These are phyloP conservation scores for Forsythia suspensa DNA, from an alignment of 257 asterid genomes.

Conservation along the genomic window DNA sequence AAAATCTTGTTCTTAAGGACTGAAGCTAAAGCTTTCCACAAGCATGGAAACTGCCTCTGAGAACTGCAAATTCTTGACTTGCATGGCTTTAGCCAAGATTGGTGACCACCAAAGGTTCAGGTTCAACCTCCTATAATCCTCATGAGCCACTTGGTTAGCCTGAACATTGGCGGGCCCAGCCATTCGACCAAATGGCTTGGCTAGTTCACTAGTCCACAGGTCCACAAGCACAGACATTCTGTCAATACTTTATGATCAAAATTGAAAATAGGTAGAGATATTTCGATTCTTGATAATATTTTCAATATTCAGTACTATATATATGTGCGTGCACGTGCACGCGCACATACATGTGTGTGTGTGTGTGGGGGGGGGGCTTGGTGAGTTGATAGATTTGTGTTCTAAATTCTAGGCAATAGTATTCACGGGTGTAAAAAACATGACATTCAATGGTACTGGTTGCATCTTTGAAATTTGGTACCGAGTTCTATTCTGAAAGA, in stretches of 20 bases:
- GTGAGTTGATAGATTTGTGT: not conserved
- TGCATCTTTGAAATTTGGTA: not conserved
- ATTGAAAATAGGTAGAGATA: not conserved
- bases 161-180: constrained; percentile 9
- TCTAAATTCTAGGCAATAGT: too few species aligned
- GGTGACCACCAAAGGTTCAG: not conserved
- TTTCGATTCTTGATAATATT: not conserved
- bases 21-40: too few species aligned
- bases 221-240: constrained; percentile 39
- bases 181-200: constrained; percentile 17
- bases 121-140: constrained; percentile 1
- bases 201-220: constrained; percentile 31
- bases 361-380: too few species aligned
- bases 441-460: too few species aligned
- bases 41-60: too few species aligned
- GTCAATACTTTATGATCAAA: not conserved
- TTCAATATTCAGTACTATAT: not conserved
- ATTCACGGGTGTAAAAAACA: too few species aligned
- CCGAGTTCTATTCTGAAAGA: not conserved
- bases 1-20: too few species aligned
- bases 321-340: not conserved
- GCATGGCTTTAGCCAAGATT: constrained; percentile 11
- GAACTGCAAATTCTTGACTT: not conserved
- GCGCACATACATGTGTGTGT: too few species aligned
- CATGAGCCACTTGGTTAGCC: not conserved